Evolutionary conservation across 228 moss, liverwort and hornwort genomes (phyloP), one percentile per base, ranked within the genome.

Genomic region (Sphagnum magellanicum): DNA sequence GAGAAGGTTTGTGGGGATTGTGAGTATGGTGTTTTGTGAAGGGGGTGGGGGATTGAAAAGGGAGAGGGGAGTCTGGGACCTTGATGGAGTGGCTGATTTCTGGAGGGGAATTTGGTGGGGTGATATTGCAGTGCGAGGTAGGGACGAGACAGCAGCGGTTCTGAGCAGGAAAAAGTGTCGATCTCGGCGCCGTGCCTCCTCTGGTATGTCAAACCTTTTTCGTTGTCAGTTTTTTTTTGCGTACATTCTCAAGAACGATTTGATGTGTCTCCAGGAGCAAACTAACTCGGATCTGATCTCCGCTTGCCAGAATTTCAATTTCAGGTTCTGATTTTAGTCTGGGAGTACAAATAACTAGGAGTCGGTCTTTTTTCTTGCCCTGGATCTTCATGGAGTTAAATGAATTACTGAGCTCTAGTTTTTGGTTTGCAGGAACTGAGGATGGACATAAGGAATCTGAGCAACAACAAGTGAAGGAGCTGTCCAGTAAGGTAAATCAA

Each of bases 111-210:
- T 65, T 5, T 74, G 71, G 50, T 73, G 68, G 6, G 4, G 53
- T 12, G 53, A 7, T 64, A 10, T 11, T 64, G 59, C 71, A 96
- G 93, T 83, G 4, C 81, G 79, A 63, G 88, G 89, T 74, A 84
- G 84, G 65, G 90, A 88, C 52, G 90, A 98, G 83, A 83, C 91
- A 6, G 78, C 84, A 51, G 88, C 89, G 63, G 90, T 90, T 13
- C 69, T 90, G 59, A 75, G 84, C 52, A 83, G 91, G 50, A 93
- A 87, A 67, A 97, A 91, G 71, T 71, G 82, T 32, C 93, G 93
- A 10, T 81, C 93, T 57, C 91, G 83, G 70, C 88, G 97, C 8
- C 78, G 88, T 57, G 69, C 83, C 61, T 61, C 70, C 10, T 63
- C 72, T 68, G 85, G 87, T 88, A 71, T 7, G 16, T 68, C 16